phyloP scores from a whole-genome alignment of 257 asterid genomes.

The Solanum piurae region DNA sequence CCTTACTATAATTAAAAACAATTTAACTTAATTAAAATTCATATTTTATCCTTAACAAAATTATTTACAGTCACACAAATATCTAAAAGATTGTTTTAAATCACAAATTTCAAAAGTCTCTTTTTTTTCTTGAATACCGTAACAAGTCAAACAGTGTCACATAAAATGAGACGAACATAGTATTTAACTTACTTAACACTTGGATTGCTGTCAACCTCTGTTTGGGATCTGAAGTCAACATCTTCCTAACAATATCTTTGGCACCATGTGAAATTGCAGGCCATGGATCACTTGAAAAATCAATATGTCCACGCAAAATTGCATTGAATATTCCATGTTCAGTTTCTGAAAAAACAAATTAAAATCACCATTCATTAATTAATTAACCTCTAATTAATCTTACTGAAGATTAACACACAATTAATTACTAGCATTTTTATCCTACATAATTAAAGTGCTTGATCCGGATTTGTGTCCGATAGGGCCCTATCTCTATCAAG shows the following conservation, averaged over 20 bases:
- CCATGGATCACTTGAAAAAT: slow-evolving; percentile 89
- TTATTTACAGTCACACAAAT: not conserved
- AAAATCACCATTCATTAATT: not conserved
- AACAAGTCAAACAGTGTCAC: not conserved
- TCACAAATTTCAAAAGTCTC: too few species aligned
- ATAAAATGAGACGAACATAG: not conserved
- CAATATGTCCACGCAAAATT: slow-evolving; percentile 68
- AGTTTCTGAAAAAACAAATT: slow-evolving; percentile 30
- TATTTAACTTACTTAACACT: slow-evolving; percentile 55
- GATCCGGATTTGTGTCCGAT: not conserved
- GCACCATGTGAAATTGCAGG: slow-evolving; percentile 85
- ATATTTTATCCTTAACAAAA: not conserved
- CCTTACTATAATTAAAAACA: too few species aligned
- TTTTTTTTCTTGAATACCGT: too few species aligned
- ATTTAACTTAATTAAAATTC: too few species aligned
- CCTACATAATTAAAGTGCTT: not conserved
- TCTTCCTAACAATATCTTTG: slow-evolving; percentile 80
- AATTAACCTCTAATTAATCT: not conserved
- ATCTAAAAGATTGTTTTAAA: not conserved
- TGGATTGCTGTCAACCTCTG: slow-evolving; percentile 78
- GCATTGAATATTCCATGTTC: slow-evolving; percentile 93
- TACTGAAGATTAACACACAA: not conserved
- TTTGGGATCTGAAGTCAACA: slow-evolving; percentile 67
- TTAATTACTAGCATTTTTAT: not conserved
- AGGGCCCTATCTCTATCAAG: not conserved